phyloP scores from a whole-genome alignment of 495 filamentous ascomycete species.

The Annulohypoxylon stygium region DNA sequence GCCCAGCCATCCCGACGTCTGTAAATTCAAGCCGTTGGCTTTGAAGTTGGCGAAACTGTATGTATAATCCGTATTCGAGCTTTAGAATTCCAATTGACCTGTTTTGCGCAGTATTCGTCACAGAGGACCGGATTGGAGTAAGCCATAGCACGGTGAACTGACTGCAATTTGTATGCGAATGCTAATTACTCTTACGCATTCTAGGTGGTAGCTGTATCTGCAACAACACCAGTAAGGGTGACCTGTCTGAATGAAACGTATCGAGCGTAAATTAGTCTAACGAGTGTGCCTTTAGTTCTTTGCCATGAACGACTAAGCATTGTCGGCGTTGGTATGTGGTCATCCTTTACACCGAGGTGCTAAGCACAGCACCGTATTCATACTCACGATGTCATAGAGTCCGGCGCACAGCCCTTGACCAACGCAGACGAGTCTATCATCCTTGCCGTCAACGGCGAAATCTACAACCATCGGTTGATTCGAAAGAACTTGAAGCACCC shows the following conservation, averaged over 20 bases:
- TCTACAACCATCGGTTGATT: constrained; percentile 97
- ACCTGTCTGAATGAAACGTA: not conserved
- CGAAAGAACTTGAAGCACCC: constrained; percentile 83
- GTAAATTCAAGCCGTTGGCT: constrained; percentile 96
- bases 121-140: constrained; percentile 98
- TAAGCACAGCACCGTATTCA: constrained; percentile 12
- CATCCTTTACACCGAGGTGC: constrained; percentile 32
- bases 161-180: constrained; percentile 36
- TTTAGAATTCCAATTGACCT: constrained; percentile 55
- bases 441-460: constrained; percentile 98
- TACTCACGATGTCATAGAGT: constrained; percentile 70
- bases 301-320: constrained; percentile 97
- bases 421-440: constrained; percentile 89
- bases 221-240: constrained; percentile 83
- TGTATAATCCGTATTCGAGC: constrained; percentile 53
- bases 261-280: constrained; percentile 41
- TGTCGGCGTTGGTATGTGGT: constrained; percentile 89
- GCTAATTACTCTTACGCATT: constrained; percentile 22
- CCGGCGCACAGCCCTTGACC: constrained; percentile 93
- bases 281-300: constrained; percentile 73
- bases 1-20: constrained; percentile 90
- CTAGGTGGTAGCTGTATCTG: constrained; percentile 88
- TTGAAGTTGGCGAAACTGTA: constrained; percentile 96
- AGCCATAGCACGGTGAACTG: constrained; percentile 58
- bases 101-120: constrained; percentile 79